These are phyloP conservation scores for Atkinsonella hypoxylon DNA, from an alignment of 2,329 filamentous ascomycete species.

Conservation along the genomic window DNA sequence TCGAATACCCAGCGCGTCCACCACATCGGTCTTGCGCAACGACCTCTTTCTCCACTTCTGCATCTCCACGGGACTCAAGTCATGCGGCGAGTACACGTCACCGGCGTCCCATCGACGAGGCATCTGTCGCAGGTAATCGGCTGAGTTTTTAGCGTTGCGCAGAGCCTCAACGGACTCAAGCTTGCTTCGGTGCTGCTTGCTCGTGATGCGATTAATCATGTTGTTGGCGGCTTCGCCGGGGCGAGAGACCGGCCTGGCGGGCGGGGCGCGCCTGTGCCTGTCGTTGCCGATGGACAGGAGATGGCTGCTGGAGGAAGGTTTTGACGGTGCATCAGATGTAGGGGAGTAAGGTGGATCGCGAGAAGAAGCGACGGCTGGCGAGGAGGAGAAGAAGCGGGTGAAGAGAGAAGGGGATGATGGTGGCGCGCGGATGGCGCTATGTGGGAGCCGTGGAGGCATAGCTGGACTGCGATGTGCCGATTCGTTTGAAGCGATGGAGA, in stretches of 20 bases:
- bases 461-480: conserved; percentile 3
- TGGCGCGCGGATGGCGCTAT: conserved; percentile 13
- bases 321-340: background rate
- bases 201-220: conserved; percentile 17
- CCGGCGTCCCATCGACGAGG: conserved; percentile 62
- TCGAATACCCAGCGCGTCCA: conserved; percentile 69
- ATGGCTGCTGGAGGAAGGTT: conserved; percentile 13
- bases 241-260: background rate
- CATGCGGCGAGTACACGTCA: conserved; percentile 84
- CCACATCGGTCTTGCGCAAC: conserved; percentile 54
- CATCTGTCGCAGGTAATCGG: conserved; percentile 50
- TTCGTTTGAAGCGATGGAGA: conserved; percentile 1
- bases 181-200: conserved; percentile 24
- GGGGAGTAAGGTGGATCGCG: conserved; percentile 9
- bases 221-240: conserved; percentile 16
- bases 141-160: conserved; percentile 27
- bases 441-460: conserved; percentile 30
- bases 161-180: conserved; percentile 14
- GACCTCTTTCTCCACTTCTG: conserved; percentile 59
- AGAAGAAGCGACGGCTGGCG: conserved; percentile 14
- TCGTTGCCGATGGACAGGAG: conserved; percentile 13
- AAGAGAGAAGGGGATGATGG: conserved; percentile 4
- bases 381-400: conserved; percentile 20
- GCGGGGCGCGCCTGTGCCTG: conserved; percentile 8
- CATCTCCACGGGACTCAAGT: conserved; percentile 69